phyloP scores from a whole-genome alignment of 768 basidiomycete species.

The Lactifluus pinguis region DNA sequence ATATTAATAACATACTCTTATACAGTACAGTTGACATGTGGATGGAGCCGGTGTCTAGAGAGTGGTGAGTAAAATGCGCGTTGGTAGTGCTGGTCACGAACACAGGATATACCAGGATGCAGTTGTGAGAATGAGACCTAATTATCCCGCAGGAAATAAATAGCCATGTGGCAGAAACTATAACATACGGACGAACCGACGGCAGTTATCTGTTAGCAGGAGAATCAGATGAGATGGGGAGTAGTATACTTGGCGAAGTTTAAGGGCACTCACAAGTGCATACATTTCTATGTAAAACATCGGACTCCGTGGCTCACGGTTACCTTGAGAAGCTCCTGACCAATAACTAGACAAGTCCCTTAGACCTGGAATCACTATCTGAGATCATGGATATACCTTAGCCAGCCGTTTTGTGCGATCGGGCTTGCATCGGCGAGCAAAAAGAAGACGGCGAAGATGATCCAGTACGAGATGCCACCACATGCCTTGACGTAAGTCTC shows the following conservation, averaged over 20 bases:
- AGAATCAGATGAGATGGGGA: background rate
- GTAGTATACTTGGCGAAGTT: background rate
- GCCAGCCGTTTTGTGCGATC: slow-evolving; percentile 42
- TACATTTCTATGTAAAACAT: slow-evolving; percentile 65
- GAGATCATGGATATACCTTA: slow-evolving; percentile 19
- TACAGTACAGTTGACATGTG: slow-evolving; percentile 72
- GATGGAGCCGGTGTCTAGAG: slow-evolving; percentile 65
- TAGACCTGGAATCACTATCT: slow-evolving; percentile 1
- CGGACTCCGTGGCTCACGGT: slow-evolving; percentile 22
- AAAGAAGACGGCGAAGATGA: slow-evolving; percentile 29
- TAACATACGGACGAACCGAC: slow-evolving; percentile 3
- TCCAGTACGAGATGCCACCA: slow-evolving; percentile 34
- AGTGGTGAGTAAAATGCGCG: slow-evolving; percentile 7
- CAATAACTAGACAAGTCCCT: slow-evolving; percentile 26
- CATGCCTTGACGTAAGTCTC: slow-evolving; percentile 33
- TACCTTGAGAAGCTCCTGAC: slow-evolving; percentile 29
- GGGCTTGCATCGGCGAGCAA: slow-evolving; percentile 34
- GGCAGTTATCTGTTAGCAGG: background rate
- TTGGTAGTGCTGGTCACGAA: slow-evolving; percentile 26
- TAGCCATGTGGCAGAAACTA: background rate
- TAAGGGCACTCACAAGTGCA: slow-evolving; percentile 39
- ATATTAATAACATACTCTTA: slow-evolving; percentile 35
- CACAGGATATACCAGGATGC: slow-evolving; percentile 66
- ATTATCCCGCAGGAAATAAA: slow-evolving; percentile 6
- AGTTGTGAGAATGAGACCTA: slow-evolving; percentile 50